Percentiles rank a stretch among this genome's conserved stretches.
Conservation (phyloP, 306 rosid species). For the Acacia acuminata region DNA sequence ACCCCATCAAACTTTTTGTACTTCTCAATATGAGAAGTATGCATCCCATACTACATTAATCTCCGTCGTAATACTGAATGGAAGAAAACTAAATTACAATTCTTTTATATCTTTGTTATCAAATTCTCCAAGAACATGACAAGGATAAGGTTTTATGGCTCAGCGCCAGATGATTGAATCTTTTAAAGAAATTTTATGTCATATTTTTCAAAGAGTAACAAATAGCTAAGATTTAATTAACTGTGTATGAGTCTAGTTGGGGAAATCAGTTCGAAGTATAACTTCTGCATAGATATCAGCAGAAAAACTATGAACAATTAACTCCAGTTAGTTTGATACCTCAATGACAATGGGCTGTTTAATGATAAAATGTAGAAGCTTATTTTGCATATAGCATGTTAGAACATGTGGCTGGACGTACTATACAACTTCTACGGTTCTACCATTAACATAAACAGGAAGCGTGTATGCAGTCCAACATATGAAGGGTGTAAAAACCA, state of each 20-base stretch:
- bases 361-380: not conserved
- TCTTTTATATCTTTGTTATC: not conserved
- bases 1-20: not conserved
- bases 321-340: not conserved
- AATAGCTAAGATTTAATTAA: not conserved
- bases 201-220: not conserved
- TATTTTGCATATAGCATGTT: not conserved
- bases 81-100: not conserved
- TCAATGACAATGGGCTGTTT: not conserved
- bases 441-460: not conserved
- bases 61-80: not conserved
- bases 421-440: not conserved
- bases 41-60: not conserved
- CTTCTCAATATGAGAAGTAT: not conserved
- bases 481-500: conserved; percentile 12
- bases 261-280: conserved; percentile 25
- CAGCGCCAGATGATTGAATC: not conserved
- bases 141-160: not conserved
- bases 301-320: not conserved
- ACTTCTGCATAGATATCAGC: conserved; percentile 2
- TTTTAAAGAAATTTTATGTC: not conserved
- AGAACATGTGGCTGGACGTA: not conserved
- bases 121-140: not conserved
- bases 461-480: not conserved
- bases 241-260: not conserved